phyloP scores from a whole-genome alignment of 2,329 filamentous ascomycete genomes.

The Clarireedia monteithiana region DNA sequence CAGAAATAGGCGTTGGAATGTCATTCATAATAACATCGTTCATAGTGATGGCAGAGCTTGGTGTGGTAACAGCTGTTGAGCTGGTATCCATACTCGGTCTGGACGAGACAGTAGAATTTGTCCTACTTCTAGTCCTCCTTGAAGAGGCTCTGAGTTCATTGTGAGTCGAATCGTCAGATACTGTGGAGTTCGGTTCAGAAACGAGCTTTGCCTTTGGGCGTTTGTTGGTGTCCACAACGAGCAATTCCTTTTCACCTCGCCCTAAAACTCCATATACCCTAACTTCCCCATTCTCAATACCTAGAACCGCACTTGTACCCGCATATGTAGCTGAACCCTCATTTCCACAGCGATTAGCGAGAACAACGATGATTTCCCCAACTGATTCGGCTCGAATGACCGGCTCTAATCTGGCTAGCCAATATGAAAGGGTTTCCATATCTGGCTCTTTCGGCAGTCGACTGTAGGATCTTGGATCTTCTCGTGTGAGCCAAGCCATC shows the following conservation, averaged over 20 bases:
- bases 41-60: neutral
- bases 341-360: slow-evolving; percentile 62
- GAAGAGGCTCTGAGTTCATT: neutral
- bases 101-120: neutral
- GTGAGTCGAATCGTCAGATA: neutral
- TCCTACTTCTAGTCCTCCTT: neutral
- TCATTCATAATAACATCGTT: neutral
- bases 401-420: slow-evolving; percentile 64
- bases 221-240: slow-evolving; percentile 53
- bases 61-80: neutral
- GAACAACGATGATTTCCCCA: slow-evolving; percentile 58
- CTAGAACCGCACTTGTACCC: slow-evolving; percentile 65
- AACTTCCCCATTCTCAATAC: slow-evolving; percentile 57
- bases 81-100: neutral
- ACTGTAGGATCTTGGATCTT: slow-evolving; percentile 39
- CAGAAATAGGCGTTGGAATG: neutral
- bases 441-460: slow-evolving; percentile 52
- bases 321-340: slow-evolving; percentile 63
- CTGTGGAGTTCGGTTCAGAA: slow-evolving; percentile 14
- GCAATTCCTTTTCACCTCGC: slow-evolving; percentile 58
- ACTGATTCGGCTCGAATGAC: slow-evolving; percentile 43
- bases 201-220: slow-evolving; percentile 20
- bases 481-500: slow-evolving; percentile 71
- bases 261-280: slow-evolving; percentile 63
- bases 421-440: slow-evolving; percentile 67